A percentile compares a stretch with the other conserved stretches of the same genome.
These are phyloP conservation scores for Scheffersomyces coipomensis DNA, from an alignment of 805 yeast species.

Conservation along the genomic window DNA sequence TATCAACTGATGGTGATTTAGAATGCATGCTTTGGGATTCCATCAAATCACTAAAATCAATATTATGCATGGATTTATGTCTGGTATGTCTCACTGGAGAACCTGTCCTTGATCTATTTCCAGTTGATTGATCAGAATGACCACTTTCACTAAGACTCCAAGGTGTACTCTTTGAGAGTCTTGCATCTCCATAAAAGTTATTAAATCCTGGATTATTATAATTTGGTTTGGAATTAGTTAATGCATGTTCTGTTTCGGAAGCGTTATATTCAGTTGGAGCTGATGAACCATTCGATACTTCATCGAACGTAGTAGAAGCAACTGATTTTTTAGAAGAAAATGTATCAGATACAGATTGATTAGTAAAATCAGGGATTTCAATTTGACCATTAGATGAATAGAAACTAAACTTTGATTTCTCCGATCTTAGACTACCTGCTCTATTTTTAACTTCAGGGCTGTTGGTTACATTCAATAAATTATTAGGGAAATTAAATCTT, in stretches of 20 bases:
- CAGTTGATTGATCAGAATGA: neutral
- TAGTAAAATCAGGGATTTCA: constrained; percentile 39
- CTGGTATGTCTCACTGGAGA: constrained; percentile 35
- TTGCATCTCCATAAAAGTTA: constrained; percentile 18
- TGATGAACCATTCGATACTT: neutral
- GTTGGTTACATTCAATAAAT: constrained; percentile 32
- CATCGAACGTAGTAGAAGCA: constrained; percentile 17
- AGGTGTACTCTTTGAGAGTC: constrained; percentile 8
- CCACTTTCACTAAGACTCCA: neutral
- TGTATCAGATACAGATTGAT: constrained; percentile 11
- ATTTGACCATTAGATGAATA: constrained; percentile 29
- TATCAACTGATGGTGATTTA: constrained; percentile 12
- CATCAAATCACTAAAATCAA: constrained; percentile 20
- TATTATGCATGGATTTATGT: constrained; percentile 37
- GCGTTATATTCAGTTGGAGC: constrained; percentile 1
- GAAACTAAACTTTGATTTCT: constrained; percentile 14
- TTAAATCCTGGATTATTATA: neutral
- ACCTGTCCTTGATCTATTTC: neutral
- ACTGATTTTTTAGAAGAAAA: constrained; percentile 9
- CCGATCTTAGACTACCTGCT: constrained; percentile 11
- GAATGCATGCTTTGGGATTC: constrained; percentile 4
- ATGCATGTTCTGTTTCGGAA: constrained; percentile 2
- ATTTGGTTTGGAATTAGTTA: neutral
- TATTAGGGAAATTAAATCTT: constrained; percentile 38
- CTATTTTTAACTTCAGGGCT: constrained; percentile 13